Percentiles rank a stretch among this genome's conserved stretches.
phyloP scores from a whole-genome alignment of 345 rosid genomes.

The Citrus australasica region DNA sequence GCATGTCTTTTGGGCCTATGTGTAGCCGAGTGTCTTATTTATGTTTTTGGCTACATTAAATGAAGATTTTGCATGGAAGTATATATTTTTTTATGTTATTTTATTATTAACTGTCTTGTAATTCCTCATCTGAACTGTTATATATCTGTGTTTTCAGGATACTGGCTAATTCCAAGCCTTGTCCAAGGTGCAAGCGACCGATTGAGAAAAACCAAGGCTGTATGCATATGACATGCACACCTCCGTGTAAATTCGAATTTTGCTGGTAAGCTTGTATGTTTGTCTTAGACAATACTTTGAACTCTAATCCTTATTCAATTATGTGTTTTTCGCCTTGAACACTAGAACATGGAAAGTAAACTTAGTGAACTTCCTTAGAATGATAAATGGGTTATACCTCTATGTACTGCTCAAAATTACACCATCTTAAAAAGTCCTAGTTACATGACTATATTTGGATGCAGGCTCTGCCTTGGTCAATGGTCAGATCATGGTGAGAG shows the following conservation, averaged over 20 bases:
- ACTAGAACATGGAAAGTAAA: not conserved
- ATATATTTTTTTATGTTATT: not conserved
- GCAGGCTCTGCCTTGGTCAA: slow-evolving; percentile 79
- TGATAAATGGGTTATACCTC: not conserved
- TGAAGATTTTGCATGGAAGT: not conserved
- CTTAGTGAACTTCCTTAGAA: not conserved
- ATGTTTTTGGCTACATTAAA: not conserved
- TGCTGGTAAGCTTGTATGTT: slow-evolving; percentile 52
- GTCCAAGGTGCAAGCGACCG: slow-evolving; percentile 79
- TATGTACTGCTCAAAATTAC: not conserved
- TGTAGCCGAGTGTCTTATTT: not conserved
- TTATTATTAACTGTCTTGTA: no score
- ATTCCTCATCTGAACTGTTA: not conserved
- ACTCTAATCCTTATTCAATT: slow-evolving; percentile 2
- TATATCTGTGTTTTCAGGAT: slow-evolving; percentile 40
- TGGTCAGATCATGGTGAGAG: slow-evolving; percentile 80
- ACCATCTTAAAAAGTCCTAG: not conserved
- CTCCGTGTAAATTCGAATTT: slow-evolving; percentile 78
- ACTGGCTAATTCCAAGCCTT: slow-evolving; percentile 77
- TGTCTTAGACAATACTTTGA: not conserved
- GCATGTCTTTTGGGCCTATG: not conserved
- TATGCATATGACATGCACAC: slow-evolving; percentile 90
- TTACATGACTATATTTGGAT: slow-evolving; percentile 19
- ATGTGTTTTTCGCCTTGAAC: not conserved
- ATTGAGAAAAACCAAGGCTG: slow-evolving; percentile 87